phyloP scores from a whole-genome alignment of 2,329 filamentous ascomycete genomes.

The Epichloe hybrida region DNA sequence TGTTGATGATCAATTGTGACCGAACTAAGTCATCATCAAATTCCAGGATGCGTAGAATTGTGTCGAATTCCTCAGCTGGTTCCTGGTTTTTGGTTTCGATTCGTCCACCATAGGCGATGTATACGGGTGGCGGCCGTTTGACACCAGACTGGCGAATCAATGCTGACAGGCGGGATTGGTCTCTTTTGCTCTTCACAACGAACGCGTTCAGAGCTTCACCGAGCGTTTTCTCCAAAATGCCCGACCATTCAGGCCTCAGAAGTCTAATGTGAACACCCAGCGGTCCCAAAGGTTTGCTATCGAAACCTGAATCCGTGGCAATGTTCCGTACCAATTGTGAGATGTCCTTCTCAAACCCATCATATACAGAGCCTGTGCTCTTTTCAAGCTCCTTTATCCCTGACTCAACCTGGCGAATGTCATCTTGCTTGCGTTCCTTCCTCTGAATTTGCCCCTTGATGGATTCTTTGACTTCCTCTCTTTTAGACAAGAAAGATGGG shows the following conservation, averaged over 20 bases:
- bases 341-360: constrained; percentile 52
- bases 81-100: constrained; percentile 40
- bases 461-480: constrained; percentile 18
- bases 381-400: constrained; percentile 36
- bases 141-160: constrained; percentile 55
- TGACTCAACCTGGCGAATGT: constrained; percentile 38
- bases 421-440: constrained; percentile 33
- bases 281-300: constrained; percentile 65
- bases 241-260: constrained; percentile 67
- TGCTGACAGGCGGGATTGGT: constrained; percentile 53
- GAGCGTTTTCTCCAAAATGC: constrained; percentile 64
- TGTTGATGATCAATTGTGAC: constrained; percentile 71
- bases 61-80: constrained; percentile 59
- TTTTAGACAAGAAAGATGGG: constrained; percentile 20
- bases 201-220: constrained; percentile 62
- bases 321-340: constrained; percentile 54
- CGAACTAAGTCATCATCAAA: constrained; percentile 69
- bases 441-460: constrained; percentile 17
- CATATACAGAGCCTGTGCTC: constrained; percentile 42
- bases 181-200: constrained; percentile 63
- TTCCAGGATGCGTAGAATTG: constrained; percentile 66
- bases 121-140: constrained; percentile 22
- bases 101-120: constrained; percentile 22
- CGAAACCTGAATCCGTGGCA: constrained; percentile 53
- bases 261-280: constrained; percentile 68